A percentile compares a stretch with the other conserved stretches of the same genome.
Evolutionary conservation across 2,329 filamentous ascomycete species (phyloP).

Genomic region (Thielaviopsis populi): DNA sequence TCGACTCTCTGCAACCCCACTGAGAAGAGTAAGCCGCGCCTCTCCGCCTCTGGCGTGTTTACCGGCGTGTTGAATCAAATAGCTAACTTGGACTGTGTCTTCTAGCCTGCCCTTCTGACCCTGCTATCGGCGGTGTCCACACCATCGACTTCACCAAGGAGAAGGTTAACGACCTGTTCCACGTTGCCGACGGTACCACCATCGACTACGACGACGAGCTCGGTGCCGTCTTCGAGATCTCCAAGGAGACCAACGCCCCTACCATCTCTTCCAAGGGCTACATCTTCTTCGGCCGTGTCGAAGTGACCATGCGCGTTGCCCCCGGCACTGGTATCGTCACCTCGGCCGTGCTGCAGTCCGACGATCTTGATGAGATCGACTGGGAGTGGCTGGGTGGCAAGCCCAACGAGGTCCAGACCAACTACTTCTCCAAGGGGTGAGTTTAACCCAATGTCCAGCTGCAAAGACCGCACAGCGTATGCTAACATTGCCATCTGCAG

Average conservation of each 20-base stretch:
- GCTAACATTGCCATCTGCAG: neutral
- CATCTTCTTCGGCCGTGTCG: slow-evolving; percentile 90
- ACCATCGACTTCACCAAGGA: slow-evolving; percentile 66
- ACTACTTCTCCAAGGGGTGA: slow-evolving; percentile 63
- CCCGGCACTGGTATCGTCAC: slow-evolving; percentile 77
- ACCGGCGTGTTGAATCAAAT: neutral
- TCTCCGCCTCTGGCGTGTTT: neutral
- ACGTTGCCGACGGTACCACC: slow-evolving; percentile 31
- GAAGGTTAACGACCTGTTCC: slow-evolving; percentile 39
- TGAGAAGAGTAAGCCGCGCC: slow-evolving; percentile 30
- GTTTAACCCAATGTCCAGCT: neutral
- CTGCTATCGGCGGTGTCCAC: slow-evolving; percentile 52
- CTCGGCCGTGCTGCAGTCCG: slow-evolving; percentile 76
- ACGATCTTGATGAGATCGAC: slow-evolving; percentile 83
- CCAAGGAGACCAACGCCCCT: slow-evolving; percentile 47
- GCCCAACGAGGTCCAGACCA: slow-evolving; percentile 61
- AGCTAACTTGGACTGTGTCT: neutral
- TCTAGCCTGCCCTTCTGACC: slow-evolving; percentile 53
- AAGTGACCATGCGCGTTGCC: slow-evolving; percentile 63
- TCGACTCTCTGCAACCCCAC: slow-evolving; percentile 40
- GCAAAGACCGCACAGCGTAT: neutral
- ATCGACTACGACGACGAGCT: slow-evolving; percentile 31
- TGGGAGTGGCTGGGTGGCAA: slow-evolving; percentile 88
- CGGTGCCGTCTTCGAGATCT: slow-evolving; percentile 51
- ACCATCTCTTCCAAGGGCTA: slow-evolving; percentile 70